Conservation (phyloP, 495 filamentous ascomycete genomes). For the Pyronema omphalodes region DNA sequence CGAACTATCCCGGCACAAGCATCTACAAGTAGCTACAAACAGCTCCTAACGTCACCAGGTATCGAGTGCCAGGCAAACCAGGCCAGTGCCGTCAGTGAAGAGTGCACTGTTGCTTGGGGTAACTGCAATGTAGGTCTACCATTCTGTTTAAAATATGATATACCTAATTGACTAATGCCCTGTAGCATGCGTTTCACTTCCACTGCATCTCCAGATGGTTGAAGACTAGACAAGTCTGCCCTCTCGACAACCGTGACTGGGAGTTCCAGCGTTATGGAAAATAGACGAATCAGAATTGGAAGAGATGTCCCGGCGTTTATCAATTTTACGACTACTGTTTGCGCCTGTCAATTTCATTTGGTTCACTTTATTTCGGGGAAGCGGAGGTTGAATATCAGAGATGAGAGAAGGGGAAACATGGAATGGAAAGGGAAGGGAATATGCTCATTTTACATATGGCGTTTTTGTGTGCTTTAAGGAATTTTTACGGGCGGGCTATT, state of each 20-base stretch:
- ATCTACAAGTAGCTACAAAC: neutral
- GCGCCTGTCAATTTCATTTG: no score
- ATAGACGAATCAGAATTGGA: slow-evolving; percentile 25
- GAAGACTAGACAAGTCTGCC: slow-evolving; percentile 98
- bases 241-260: slow-evolving; percentile 96
- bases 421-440: no score
- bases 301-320: neutral
- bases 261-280: slow-evolving; percentile 98
- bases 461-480: no score
- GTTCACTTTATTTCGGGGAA: no score
- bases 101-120: slow-evolving; percentile 97
- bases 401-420: no score
- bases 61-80: slow-evolving; percentile 99
- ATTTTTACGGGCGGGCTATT: no score
- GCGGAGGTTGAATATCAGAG: no score
- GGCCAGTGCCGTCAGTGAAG: slow-evolving; percentile 87
- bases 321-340: no score
- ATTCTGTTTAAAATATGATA: neutral
- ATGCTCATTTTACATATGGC: no score
- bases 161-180: neutral
- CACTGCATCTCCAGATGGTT: slow-evolving; percentile 99
- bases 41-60: slow-evolving; percentile 33
- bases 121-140: slow-evolving; percentile 75
- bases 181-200: slow-evolving; percentile 96
- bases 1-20: neutral